These are phyloP conservation scores for Eucalyptus lansdowneana DNA, from an alignment of 345 rosid species.

Conservation along the genomic window DNA sequence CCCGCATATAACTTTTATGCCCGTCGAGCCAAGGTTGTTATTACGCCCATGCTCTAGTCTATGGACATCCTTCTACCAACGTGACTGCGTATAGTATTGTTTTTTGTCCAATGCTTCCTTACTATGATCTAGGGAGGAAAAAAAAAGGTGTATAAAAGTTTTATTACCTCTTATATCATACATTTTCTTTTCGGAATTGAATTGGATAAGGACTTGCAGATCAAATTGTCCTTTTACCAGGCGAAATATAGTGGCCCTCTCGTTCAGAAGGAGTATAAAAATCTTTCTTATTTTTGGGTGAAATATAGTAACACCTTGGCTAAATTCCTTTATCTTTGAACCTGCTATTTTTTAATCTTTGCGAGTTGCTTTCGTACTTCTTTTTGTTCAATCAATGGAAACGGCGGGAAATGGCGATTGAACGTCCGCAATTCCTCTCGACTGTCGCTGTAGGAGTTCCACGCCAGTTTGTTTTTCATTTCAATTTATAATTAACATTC, in stretches of 20 bases:
- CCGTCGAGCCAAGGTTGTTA: background rate
- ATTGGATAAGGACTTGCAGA: background rate
- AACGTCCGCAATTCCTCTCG: background rate
- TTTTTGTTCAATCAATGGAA: background rate
- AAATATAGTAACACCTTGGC: background rate
- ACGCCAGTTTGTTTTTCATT: background rate
- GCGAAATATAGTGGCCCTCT: background rate
- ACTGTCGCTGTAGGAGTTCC: background rate
- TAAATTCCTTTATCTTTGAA: background rate
- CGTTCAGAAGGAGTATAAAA: too few relatives aligned
- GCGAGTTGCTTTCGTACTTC: background rate
- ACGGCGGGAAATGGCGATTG: background rate
- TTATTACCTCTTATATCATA: background rate
- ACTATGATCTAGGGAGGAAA: background rate
- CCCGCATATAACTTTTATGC: background rate
- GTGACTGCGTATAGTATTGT: background rate
- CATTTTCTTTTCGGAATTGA: background rate
- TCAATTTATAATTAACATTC: background rate
- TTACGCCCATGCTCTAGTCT: background rate
- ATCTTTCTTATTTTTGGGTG: background rate
- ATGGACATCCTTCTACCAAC: background rate
- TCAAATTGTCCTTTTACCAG: background rate
- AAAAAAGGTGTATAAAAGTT: background rate
- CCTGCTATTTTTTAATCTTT: background rate
- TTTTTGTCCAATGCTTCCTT: background rate